Base-by-base conservation (phyloP, 306 rosid species). In the Glycine latifolia region DNA sequence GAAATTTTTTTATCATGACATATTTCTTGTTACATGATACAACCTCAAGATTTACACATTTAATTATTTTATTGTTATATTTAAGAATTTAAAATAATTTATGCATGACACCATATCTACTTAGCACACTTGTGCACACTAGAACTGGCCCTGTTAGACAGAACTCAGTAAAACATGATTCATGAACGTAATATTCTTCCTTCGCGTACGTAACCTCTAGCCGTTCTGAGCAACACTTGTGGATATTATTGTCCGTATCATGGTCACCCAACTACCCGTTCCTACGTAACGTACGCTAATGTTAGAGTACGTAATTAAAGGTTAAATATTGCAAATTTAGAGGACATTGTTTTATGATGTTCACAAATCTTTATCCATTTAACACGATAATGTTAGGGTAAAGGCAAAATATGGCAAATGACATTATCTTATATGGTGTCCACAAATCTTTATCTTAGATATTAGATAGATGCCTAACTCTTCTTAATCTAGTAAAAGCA, bases 401-500 rank as follows among this genome's bases (percentile, higher is more conserved):
- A 53, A 52, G 47, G 8, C 20, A 50, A 20, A 71, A 71, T 16
- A 77, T 37, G 16, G 47, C 48, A 58, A n/a, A 35, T 0, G 10
- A 48, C 15, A 63, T 26, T 26, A 26, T 26, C 31, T 26, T 26
- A 26, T 35, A 35, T 12, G 47, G 10, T 41, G 44, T 15, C 13
- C 47, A 44, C 63, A 3, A 56, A 67, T 75, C 77, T 46, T 65
- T 75, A 67, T 67, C 54, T 47, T 43, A 37, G 68, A 39, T 39
- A 39, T 5, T 4, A 39, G 44, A 74, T 12, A 50, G 67, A 70
- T 75, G 50, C 84, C 77, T 14, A 73, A 67, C 77, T 67, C 14
- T 5, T 43, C 6, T 4, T 0, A 16, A 46, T 55, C 65, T 35
- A 13, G 84, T 67, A 58, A 71, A 67, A 56, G 46, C 74, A 74